phyloP scores from a whole-genome alignment of 1,284 basidiomycete species.

The Boletus subluridellus region DNA sequence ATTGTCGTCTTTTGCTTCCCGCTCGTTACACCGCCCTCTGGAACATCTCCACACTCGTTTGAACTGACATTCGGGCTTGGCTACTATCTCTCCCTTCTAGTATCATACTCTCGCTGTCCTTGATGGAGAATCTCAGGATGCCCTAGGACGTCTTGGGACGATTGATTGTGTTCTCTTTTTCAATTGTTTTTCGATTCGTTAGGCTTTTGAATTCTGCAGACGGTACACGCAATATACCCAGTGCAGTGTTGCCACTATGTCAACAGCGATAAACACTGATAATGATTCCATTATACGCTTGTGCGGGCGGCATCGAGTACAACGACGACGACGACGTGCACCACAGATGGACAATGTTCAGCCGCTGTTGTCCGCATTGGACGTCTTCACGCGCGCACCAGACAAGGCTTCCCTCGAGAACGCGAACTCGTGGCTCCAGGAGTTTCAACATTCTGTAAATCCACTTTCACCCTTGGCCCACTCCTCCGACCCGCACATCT shows the following conservation, averaged over 20 bases:
- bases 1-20: slow-evolving; percentile 35
- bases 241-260: slow-evolving; percentile 34
- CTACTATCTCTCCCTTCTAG: slow-evolving; percentile 49
- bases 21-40: slow-evolving; percentile 34
- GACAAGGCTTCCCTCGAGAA: slow-evolving; percentile 79
- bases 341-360: slow-evolving; percentile 61
- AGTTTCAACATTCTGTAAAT: slow-evolving; percentile 96
- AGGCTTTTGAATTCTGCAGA: slow-evolving; percentile 27
- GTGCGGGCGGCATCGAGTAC: neutral
- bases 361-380: slow-evolving; percentile 67
- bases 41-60: slow-evolving; percentile 56
- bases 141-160: slow-evolving; percentile 35
- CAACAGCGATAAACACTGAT: slow-evolving; percentile 36
- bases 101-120: slow-evolving; percentile 43
- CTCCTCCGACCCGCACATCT: slow-evolving; percentile 54
- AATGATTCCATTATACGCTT: slow-evolving; percentile 4
- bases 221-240: slow-evolving; percentile 40
- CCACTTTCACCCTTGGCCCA: slow-evolving; percentile 65
- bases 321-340: slow-evolving; percentile 8
- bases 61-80: slow-evolving; percentile 58
- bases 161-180: slow-evolving; percentile 23
- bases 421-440: slow-evolving; percentile 90
- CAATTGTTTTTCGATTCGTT: slow-evolving; percentile 16
- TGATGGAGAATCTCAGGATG: slow-evolving; percentile 34
- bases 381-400: slow-evolving; percentile 73